Conservation (phyloP, 305 asterid genomes). For the Fraxinus velutina region DNA sequence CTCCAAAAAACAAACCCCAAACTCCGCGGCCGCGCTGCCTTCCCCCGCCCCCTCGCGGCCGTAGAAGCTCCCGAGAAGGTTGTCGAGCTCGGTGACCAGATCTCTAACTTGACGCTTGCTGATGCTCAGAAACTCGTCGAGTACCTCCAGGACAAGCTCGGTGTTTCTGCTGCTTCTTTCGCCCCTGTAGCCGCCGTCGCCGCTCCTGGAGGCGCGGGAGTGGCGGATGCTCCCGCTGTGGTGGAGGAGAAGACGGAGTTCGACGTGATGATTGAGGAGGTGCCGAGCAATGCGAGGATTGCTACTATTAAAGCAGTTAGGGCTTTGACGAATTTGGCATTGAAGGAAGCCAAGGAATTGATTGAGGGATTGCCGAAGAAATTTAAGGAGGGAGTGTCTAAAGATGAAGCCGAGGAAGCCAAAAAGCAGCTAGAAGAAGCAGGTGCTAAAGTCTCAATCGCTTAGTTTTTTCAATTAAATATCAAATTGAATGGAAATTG, state of each 20-base stretch:
- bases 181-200: conserved; percentile 64
- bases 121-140: conserved; percentile 93
- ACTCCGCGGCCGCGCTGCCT: conserved; percentile 43
- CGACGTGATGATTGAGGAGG: conserved; percentile 79
- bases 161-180: conserved; percentile 82
- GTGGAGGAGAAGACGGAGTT: conserved; percentile 90
- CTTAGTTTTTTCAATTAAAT: conserved; percentile 24
- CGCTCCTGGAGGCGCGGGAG: conserved; percentile 32
- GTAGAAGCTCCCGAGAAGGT: conserved; percentile 86
- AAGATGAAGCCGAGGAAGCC: conserved; percentile 85
- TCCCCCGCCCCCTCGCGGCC: conserved; percentile 60
- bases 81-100: conserved; percentile 77
- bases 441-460: conserved; percentile 73
- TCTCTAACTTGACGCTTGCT: conserved; percentile 65
- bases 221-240: conserved; percentile 46
- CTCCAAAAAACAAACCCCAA: conserved; percentile 30
- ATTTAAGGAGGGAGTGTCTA: conserved; percentile 71
- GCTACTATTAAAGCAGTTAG: conserved; percentile 79
- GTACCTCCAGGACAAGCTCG: conserved; percentile 90
- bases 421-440: conserved; percentile 88
- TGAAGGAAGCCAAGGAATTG: conserved; percentile 85
- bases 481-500: neutral
- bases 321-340: conserved; percentile 67
- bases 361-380: conserved; percentile 95
- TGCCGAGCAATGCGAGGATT: conserved; percentile 68